Percentiles rank a stretch among this genome's conserved stretches.
Evolutionary conservation across 768 basidiomycete species (phyloP).

Genomic region (Sporobolomyces roseus): DNA sequence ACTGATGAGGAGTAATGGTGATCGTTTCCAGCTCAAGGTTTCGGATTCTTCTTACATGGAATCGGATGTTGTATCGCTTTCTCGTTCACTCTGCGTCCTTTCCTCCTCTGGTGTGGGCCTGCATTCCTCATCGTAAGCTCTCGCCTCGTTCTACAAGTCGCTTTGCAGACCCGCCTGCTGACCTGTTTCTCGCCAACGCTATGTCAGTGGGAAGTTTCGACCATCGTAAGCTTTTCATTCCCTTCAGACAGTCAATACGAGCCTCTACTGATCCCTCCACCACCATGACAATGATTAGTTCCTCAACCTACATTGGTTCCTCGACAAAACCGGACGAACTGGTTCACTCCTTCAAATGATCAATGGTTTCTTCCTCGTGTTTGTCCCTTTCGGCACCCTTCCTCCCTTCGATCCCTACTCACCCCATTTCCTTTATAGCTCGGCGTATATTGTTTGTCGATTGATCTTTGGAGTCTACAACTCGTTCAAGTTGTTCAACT

Average conservation of each 20-base stretch:
- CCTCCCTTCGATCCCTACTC: neutral
- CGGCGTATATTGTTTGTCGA: constrained; percentile 35
- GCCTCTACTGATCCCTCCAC: no score
- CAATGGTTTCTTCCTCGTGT: constrained; percentile 38
- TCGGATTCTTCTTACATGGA: constrained; percentile 41
- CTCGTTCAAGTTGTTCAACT: constrained; percentile 29
- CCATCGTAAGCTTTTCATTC: no score
- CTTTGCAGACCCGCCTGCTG: no score
- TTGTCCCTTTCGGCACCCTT: neutral
- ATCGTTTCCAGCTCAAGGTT: constrained; percentile 24
- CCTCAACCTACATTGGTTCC: constrained; percentile 42
- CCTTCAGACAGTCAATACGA: no score
- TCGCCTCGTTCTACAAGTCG: neutral
- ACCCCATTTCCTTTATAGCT: no score
- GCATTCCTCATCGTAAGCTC: constrained; percentile 35
- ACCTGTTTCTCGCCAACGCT: no score
- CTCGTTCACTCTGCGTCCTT: constrained; percentile 37
- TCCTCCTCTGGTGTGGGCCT: constrained; percentile 38
- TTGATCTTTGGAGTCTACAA: constrained; percentile 39
- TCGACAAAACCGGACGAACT: constrained; percentile 37
- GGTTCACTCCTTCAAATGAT: constrained; percentile 32
- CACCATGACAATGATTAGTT: no score
- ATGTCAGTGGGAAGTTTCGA: constrained; percentile 41
- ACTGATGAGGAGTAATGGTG: neutral
- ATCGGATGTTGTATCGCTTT: constrained; percentile 34